Evolutionary conservation across 2,329 filamentous ascomycete species (phyloP), one percentile per base, ranked within the genome.

Genomic region (Microcyclospora pomicola): DNA sequence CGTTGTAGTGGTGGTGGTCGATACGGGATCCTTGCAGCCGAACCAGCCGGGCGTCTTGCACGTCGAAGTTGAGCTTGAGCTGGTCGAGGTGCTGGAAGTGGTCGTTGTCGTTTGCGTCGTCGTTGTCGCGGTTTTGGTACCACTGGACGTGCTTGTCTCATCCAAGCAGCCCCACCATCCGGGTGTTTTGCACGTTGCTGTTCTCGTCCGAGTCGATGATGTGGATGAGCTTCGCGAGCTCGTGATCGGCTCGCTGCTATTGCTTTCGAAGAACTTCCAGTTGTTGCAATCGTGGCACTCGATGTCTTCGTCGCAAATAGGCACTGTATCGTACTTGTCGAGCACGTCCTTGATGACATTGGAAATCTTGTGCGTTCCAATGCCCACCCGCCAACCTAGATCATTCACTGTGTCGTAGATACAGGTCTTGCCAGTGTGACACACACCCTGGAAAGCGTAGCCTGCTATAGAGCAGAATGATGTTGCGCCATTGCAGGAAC

Each of bases 231-330:
- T 69, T 2, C 65, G 67, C 2, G 74, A 67, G 0, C 58, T 68
- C 0, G 76, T 76, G 0, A 50, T 57, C 6, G 80, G 69, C 45
- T 87, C 80, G 2, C 82, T 91, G 24, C 82, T 82, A 56, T 95
- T 95, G 58, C 86, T 93, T 59, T 87, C 80, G 54, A 84, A 92
- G 68, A 86, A 93, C 53, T 94, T 92, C 91, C 91, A 96, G 39
- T 80, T 77, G 41, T 75, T 83, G 53, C 88, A 96, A 58, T 98
- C 91, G 31, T 82, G 76, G 56, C 91, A 96, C 46, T 77, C 68
- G 37, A 76, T 70, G 6, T 88, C 87, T 24, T 72, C 68, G 38
- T 72, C 72, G 60, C 91, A 96, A 47, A 73, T 65, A 0, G 91
- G 82, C 0, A 92, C 83, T 3, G 69, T 65, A 44, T 92, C 81